A percentile compares a stretch with the other conserved stretches of the same genome.
Conservation (phyloP, 768 basidiomycete species). For the Cyclocybe cylindracea region DNA sequence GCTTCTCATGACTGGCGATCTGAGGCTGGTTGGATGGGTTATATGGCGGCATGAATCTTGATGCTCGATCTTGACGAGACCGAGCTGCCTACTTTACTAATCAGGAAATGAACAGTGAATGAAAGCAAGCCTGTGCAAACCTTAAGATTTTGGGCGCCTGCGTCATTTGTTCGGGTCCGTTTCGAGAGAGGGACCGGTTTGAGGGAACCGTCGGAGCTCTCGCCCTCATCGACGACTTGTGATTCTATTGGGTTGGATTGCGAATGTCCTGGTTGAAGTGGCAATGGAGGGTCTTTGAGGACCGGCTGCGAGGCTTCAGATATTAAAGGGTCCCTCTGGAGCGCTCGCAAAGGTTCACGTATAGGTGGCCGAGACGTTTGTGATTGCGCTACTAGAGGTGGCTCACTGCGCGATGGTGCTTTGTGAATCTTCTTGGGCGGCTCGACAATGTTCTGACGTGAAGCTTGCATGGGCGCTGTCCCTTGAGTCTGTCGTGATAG, state of each 20-base stretch:
- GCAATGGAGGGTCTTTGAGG: no score
- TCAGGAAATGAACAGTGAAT: conserved; percentile 1
- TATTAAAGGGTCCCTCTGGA: no score
- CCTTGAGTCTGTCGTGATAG: conserved; percentile 3
- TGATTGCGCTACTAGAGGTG: no score
- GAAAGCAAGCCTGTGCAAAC: conserved; percentile 4
- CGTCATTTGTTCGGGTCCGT: conserved; percentile 33
- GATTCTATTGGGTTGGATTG: conserved; percentile 1
- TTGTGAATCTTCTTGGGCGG: no score
- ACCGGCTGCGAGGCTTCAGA: no score
- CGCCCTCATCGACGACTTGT: conserved; percentile 23
- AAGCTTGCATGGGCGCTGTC: no score
- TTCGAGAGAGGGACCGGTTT: conserved; percentile 3
- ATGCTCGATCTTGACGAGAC: conserved; percentile 2
- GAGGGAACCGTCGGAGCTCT: conserved; percentile 34
- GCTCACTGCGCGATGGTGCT: no score
- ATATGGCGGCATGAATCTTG: neutral
- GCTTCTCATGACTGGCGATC: neutral
- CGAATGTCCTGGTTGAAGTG: no score
- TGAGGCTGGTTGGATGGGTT: neutral
- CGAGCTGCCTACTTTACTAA: conserved; percentile 1
- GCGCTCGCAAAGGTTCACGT: no score
- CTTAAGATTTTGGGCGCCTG: conserved; percentile 18
- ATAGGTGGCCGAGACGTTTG: no score
- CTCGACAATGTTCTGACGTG: no score